Percentiles rank a stretch among this genome's conserved stretches.
Conservation (phyloP, 371 early-diverging fungal species). For the Fennellomyces sp. region DNA sequence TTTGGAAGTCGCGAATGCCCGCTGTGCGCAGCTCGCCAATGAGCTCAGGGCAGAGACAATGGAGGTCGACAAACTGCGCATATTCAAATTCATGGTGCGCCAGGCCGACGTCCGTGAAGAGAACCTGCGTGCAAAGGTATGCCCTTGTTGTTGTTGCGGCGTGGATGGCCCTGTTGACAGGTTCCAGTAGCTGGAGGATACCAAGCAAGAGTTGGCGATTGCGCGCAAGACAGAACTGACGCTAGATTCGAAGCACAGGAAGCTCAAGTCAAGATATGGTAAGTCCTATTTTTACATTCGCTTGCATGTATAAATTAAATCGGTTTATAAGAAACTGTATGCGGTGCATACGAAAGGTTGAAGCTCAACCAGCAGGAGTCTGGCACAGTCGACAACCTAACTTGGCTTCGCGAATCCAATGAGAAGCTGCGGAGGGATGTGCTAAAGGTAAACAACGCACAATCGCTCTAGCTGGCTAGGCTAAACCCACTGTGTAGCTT, state of each 20-base stretch:
- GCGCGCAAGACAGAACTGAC: constrained; percentile 40
- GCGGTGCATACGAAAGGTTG: constrained; percentile 31
- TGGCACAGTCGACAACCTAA: constrained; percentile 20
- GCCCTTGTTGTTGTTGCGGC: background rate
- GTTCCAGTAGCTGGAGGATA: constrained; percentile 46
- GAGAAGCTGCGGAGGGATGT: constrained; percentile 43
- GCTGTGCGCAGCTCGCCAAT: constrained; percentile 34
- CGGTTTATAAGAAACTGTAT: constrained; percentile 22
- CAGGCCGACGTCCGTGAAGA: constrained; percentile 52
- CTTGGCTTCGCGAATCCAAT: constrained; percentile 42
- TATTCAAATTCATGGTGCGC: constrained; percentile 45
- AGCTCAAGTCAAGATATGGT: constrained; percentile 43
- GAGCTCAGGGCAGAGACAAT: constrained; percentile 33
- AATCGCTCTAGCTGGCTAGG: background rate
- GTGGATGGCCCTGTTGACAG: too few relatives aligned
- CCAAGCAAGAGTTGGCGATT: constrained; percentile 43
- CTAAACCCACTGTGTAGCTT: background rate
- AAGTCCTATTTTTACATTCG: constrained; percentile 1
- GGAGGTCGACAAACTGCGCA: constrained; percentile 45
- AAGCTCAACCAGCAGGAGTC: constrained; percentile 32
- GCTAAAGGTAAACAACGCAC: constrained; percentile 29
- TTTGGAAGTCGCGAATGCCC: constrained; percentile 35
- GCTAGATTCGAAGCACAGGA: constrained; percentile 48
- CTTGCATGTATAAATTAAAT: background rate
- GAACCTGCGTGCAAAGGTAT: constrained; percentile 37